Percentiles rank a stretch among this genome's conserved stretches.
phyloP scores from a whole-genome alignment of 2,329 filamentous ascomycete species.

The Thielaviopsis populi region DNA sequence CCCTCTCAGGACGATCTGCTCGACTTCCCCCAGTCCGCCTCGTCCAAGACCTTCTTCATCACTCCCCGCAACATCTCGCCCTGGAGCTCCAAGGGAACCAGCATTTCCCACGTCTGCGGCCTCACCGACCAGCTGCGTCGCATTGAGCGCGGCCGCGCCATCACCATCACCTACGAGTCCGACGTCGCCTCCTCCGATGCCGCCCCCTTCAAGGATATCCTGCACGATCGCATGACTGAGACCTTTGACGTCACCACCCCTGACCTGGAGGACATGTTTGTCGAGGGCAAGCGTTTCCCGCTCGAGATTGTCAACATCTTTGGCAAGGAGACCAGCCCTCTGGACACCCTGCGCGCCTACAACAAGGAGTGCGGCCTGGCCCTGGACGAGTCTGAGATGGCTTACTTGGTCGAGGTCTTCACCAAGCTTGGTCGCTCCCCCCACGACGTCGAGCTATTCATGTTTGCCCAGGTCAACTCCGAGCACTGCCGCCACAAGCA shows the following conservation, averaged over 20 bases:
- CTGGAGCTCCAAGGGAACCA: slow-evolving; percentile 94
- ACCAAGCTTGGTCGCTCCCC: slow-evolving; percentile 37
- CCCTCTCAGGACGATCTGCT: slow-evolving; percentile 11
- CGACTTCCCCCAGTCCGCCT: slow-evolving; percentile 14
- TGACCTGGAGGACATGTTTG: slow-evolving; percentile 62
- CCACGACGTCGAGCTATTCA: slow-evolving; percentile 88
- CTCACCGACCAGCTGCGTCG: slow-evolving; percentile 54
- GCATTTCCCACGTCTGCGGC: slow-evolving; percentile 83
- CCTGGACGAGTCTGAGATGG: slow-evolving; percentile 75
- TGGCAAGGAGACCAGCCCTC: slow-evolving; percentile 46
- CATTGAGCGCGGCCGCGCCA: slow-evolving; percentile 72
- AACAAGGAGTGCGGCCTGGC: slow-evolving; percentile 75
- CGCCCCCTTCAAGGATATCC: slow-evolving; percentile 49
- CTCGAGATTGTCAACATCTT: slow-evolving; percentile 66
- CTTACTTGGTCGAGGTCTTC: slow-evolving; percentile 65
- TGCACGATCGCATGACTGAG: slow-evolving; percentile 96
- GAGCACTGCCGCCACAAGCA: slow-evolving; percentile 80
- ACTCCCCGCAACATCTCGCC: slow-evolving; percentile 79
- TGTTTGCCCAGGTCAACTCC: slow-evolving; percentile 98
- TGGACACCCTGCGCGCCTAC: slow-evolving; percentile 62
- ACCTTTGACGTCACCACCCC: slow-evolving; percentile 52
- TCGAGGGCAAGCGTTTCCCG: slow-evolving; percentile 44
- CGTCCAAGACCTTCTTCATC: slow-evolving; percentile 40
- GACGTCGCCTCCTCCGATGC: slow-evolving; percentile 27
- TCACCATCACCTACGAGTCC: slow-evolving; percentile 49